phyloP scores from a whole-genome alignment of 2,329 filamentous ascomycete genomes.

The Cercospora zeina region DNA sequence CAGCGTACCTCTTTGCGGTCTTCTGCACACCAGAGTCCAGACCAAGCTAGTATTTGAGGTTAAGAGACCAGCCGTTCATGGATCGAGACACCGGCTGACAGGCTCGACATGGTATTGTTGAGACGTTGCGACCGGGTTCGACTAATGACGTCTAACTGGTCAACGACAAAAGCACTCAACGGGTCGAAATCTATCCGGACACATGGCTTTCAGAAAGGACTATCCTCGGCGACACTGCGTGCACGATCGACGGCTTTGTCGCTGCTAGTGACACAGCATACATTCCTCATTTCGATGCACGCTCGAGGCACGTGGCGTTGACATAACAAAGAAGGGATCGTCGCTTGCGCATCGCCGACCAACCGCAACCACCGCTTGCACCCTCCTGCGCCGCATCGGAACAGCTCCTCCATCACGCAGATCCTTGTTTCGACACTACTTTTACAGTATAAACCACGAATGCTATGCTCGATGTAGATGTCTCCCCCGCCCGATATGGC shows the following conservation, averaged over 20 bases:
- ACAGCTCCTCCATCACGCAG: neutral
- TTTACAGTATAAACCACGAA: neutral
- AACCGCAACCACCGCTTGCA: neutral
- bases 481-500: neutral
- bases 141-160: neutral
- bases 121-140: neutral
- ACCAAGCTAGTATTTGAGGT: neutral
- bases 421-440: neutral
- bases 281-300: neutral
- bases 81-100: neutral
- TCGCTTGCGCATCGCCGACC: constrained; percentile 6
- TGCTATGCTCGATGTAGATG: neutral
- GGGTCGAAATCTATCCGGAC: neutral
- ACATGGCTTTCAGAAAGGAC: neutral
- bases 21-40: neutral
- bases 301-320: neutral
- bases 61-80: neutral
- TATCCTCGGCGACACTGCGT: neutral
- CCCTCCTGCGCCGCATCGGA: neutral
- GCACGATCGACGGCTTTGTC: neutral
- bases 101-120: neutral
- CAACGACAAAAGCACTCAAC: neutral
- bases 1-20: neutral
- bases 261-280: neutral
- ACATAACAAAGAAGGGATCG: constrained; percentile 6